Evolutionary conservation across 306 rosid species (phyloP).

Genomic region (Acacia confusa): DNA sequence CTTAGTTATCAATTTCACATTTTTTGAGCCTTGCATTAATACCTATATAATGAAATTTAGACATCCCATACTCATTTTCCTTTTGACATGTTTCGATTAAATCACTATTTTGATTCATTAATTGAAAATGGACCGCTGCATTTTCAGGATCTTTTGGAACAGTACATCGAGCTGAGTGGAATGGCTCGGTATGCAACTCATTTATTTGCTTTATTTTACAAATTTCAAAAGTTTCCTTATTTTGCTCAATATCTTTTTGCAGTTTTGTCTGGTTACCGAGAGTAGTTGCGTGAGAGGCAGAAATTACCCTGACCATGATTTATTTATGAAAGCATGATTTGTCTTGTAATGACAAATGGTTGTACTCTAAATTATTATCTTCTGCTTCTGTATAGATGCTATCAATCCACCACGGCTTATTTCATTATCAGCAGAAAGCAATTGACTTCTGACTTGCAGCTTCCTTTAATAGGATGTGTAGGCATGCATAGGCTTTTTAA

Average conservation of each 20-base stretch:
- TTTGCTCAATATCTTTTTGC: background rate
- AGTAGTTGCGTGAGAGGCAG: conserved; percentile 12
- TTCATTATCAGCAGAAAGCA: background rate
- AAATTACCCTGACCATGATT: conserved; percentile 16
- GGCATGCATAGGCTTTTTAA: background rate
- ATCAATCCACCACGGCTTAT: background rate
- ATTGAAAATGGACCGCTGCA: conserved; percentile 32
- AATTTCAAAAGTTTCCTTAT: conserved; percentile 9
- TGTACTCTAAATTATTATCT: conserved; percentile 1
- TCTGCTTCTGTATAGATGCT: conserved; percentile 1
- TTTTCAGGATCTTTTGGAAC: conserved; percentile 97
- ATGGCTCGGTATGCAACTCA: conserved; percentile 82
- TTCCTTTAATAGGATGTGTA: background rate
- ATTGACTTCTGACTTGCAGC: background rate
- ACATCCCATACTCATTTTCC: conserved; percentile 25
- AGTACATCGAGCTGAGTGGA: conserved; percentile 99
- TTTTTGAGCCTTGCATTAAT: conserved; percentile 6
- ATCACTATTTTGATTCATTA: conserved; percentile 10
- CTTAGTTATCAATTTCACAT: conserved; percentile 2
- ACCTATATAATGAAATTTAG: conserved; percentile 25
- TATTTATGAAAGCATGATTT: background rate
- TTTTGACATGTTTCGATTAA: conserved; percentile 26
- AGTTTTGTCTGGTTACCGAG: background rate
- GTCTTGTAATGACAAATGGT: conserved; percentile 7
- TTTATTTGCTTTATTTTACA: background rate